Conservation (phyloP, 106 monocot species). For the Dendrobium catenatum region DNA sequence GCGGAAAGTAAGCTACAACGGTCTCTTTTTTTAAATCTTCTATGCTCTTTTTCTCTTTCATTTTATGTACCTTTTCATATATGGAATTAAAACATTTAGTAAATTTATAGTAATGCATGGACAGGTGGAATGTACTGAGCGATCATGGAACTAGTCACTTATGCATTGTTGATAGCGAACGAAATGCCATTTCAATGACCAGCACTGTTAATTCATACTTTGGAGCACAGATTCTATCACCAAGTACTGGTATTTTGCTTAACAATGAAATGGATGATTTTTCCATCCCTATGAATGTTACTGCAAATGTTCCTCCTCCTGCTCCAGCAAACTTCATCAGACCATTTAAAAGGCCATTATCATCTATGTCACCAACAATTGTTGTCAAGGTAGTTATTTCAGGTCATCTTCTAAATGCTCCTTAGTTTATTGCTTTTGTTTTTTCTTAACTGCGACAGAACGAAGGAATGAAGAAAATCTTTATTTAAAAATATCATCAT, state of each 20-base stretch:
- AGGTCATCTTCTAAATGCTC: background rate
- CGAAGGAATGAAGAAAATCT: background rate
- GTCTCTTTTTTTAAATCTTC: background rate
- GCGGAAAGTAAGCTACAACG: slow-evolving; percentile 39
- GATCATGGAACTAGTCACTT: slow-evolving; percentile 96
- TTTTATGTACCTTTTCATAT: background rate
- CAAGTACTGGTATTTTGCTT: slow-evolving; percentile 77
- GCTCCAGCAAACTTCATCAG: slow-evolving; percentile 86
- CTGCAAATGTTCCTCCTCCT: slow-evolving; percentile 40
- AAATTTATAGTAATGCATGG: background rate
- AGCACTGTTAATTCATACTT: slow-evolving; percentile 79
- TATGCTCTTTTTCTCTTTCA: background rate
- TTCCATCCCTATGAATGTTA: slow-evolving; percentile 46
- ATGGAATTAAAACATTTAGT: background rate
- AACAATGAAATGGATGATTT: slow-evolving; percentile 99
- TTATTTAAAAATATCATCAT: background rate
- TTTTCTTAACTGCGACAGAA: background rate
- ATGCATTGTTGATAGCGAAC: slow-evolving; percentile 58
- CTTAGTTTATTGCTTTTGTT: background rate
- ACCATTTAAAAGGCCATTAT: slow-evolving; percentile 77
- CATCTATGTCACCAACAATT: slow-evolving; percentile 86
- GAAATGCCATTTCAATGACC: slow-evolving; percentile 92
- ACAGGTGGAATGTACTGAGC: slow-evolving; percentile 68
- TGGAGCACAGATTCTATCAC: slow-evolving; percentile 57
- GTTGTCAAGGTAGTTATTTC: slow-evolving; percentile 56